Base-by-base conservation (phyloP, 2,329 filamentous ascomycete genomes). In the Thielaviopsis euricoi region DNA sequence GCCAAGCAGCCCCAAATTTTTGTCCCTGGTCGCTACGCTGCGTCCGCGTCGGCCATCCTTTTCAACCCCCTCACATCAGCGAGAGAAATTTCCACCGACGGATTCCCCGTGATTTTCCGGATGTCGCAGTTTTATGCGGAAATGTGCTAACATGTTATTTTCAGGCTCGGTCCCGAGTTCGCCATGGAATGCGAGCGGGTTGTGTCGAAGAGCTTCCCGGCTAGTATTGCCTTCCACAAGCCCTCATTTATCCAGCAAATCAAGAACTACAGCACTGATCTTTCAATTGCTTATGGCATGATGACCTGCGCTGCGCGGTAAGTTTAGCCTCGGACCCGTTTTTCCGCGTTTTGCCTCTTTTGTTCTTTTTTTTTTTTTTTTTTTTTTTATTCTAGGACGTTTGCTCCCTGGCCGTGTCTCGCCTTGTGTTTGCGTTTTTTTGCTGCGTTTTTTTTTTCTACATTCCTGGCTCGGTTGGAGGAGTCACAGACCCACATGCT, bases 201-300 rank as follows among this genome's bases (percentile, higher is more conserved):
- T 65, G 76, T 82, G 64, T 76, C 74, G 64, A 81, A 80, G 71
- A 80, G 78, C 15, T 74, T 81, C 63, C 79, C 79, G 46, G 77
- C 79, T 61, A 81, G 78, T 65, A 77, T 82, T 49, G 79, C 78
- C 64, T 82, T 82, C 66, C 79, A 82, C 70, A 81, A 81, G 69
- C 78, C 79, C 7, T 78, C 78, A 2, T 81, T 81, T 67, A 67
- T 82, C 37, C 77, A 80, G 67, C 79, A 81, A 65, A 72, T 82
- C 55, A 81, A 81, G 70, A 78, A 72, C 63, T 74, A 71, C 22
- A 72, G 73, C 2, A 72, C 82, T 37, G 79, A 82, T 59, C 70
- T 74, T 29, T 77, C 76, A 53, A 76, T 82, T 62, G 73, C 80
- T 58, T 79, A 80, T 61, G 79, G 78, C 15, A 73, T 82, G 37